Evolutionary conservation across 2,329 filamentous ascomycete species (phyloP), one percentile per base, ranked within the genome.

Genomic region (Aspergillus tamarii): DNA sequence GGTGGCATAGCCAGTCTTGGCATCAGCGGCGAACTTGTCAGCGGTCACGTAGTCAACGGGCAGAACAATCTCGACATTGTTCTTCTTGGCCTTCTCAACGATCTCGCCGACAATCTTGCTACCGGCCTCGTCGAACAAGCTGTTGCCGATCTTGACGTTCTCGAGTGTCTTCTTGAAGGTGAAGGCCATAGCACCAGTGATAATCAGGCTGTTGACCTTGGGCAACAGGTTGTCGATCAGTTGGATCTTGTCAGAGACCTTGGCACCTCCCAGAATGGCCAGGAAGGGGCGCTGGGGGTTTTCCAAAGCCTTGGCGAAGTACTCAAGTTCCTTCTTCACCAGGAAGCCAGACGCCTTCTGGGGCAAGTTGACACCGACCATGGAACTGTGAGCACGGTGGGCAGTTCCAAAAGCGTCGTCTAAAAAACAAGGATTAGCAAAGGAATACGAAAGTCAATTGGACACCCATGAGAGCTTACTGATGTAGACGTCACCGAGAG

Each of bases 81-180:
- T 92, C 84, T 90, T 89, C 90, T 97, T 93, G 73, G 96, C 95
- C 89, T 98, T 99, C 83, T 94, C 90, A 67, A 97, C 87, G 69
- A 99, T 88, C 73, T 91, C 85, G 66, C 86, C 88, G 64, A 98
- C 94, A 48, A 92, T 97, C 89, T 97, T 93, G 85, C 91, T 87
- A 72, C 95, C 95, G 59, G 90, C 90, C 85, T 97, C 92, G 74
- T 99, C 95, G 78, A 96, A 99, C 74, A 99, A 87, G 59, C 84
- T 95, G 84, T 89, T 89, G 66, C 95, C 95, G 71, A 99, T 99
- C 81, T 89, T 87, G 76, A 98, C 89, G 78, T 87, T 85, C 83
- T 97, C 88, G 62, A 98, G 87, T n/a, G 93, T 94, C 88, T 99
- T 99, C 88, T 98, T 98, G 88, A 99, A 99, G 74, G 95, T 99